Evolutionary conservation across 2,329 filamentous ascomycete species (phyloP).

Genomic region (Tolypocladium endophyticum): DNA sequence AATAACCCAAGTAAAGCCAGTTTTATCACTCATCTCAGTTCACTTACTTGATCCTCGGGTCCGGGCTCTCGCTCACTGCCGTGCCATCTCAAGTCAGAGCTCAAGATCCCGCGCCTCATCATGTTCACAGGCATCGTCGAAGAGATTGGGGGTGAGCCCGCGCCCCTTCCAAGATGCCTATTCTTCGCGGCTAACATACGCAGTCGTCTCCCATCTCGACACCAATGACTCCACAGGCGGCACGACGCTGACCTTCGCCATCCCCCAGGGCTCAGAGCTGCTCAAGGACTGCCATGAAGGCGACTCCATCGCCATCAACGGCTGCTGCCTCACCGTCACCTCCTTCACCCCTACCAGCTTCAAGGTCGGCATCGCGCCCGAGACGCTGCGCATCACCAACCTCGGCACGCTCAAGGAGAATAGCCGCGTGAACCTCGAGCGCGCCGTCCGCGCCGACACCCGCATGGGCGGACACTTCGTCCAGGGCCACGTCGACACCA

Average conservation of each 20-base stretch:
- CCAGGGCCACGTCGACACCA: constrained; percentile 92
- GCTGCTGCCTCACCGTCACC: constrained; percentile 86
- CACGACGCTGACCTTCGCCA: constrained; percentile 78
- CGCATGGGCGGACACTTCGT: constrained; percentile 98
- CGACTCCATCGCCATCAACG: constrained; percentile 92
- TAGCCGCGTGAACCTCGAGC: constrained; percentile 81
- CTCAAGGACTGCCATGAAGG: constrained; percentile 76
- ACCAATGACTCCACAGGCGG: constrained; percentile 74
- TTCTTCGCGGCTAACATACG: constrained; percentile 5
- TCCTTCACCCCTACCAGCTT: constrained; percentile 47
- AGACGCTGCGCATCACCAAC: constrained; percentile 92
- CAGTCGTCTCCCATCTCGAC: constrained; percentile 77
- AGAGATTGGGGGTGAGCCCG: constrained; percentile 71
- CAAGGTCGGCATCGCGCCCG: constrained; percentile 88
- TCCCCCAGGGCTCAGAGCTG: constrained; percentile 57
- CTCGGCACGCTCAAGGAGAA: constrained; percentile 61
- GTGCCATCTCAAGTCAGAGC: background rate
- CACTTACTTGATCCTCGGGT: background rate
- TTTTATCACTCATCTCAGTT: background rate
- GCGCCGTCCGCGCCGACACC: constrained; percentile 80
- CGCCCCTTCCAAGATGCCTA: background rate
- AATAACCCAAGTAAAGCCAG: no score
- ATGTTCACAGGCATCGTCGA: constrained; percentile 98
- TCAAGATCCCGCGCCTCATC: constrained; percentile 2
- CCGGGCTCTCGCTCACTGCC: background rate